These are phyloP conservation scores for Uronychia setigera DNA, from an alignment of 73 alveolate species.

Conservation along the genomic window DNA sequence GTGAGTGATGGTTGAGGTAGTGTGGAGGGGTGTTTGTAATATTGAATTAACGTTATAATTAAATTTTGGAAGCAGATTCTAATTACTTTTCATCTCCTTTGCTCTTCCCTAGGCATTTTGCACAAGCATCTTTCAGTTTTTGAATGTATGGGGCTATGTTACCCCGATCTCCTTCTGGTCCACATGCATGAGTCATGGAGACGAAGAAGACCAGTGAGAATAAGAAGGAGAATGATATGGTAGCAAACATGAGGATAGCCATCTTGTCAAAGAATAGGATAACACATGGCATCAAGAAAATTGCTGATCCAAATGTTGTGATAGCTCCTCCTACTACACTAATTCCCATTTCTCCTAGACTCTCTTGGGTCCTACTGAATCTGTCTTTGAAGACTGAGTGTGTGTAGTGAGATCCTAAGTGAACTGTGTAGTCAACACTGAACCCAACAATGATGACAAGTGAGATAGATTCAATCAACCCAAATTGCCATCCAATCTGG, in stretches of 20 bases:
- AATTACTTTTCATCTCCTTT: too few species aligned
- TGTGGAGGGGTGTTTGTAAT: too few species aligned
- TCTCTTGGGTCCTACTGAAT: conserved; percentile 38
- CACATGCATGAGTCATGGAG: too few species aligned
- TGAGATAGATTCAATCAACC: conserved; percentile 43
- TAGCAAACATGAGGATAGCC: neutral
- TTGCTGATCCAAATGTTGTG: conserved; percentile 54
- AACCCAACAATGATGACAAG: conserved; percentile 55
- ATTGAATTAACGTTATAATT: too few species aligned
- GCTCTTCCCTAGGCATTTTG: too few species aligned
- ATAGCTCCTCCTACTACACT: conserved; percentile 55
- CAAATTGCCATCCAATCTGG: conserved; percentile 9
- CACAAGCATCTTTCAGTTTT: too few species aligned
- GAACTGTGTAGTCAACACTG: conserved; percentile 62
- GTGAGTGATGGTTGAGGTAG: too few species aligned
- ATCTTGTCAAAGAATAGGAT: neutral
- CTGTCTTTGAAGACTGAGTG: conserved; percentile 8
- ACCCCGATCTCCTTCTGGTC: too few species aligned
- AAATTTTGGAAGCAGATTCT: too few species aligned
- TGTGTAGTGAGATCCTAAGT: conserved; percentile 47
- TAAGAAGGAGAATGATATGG: neutral
- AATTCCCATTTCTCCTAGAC: conserved; percentile 54
- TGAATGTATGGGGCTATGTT: too few species aligned
- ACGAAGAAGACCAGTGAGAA: too few species aligned
- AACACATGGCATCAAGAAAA: conserved; percentile 26